Base-by-base conservation (phyloP, 768 basidiomycete species). In the Hygrophorus pudorinus region DNA sequence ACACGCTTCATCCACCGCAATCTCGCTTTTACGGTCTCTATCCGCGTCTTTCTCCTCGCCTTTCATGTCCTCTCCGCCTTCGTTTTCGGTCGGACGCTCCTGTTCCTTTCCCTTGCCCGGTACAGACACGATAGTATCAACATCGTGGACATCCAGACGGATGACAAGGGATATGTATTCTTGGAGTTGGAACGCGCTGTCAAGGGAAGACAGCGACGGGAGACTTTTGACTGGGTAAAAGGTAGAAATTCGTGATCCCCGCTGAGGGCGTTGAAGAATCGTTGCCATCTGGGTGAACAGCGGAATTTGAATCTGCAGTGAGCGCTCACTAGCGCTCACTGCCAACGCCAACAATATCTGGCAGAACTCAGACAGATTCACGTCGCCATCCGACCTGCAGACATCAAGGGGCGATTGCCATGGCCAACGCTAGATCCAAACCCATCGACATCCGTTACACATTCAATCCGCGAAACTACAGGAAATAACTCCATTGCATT, bases 171-270 rank as follows among this genome's bases (percentile, higher is more conserved):
- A 83, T 36, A 98, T 87, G 64, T 91, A 94, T 57, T 98, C 94
- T 55, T 94, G 90, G 5, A 94, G 73, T 57, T 94, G 90, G 59
- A 94, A 96, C 0, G 91, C 88, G 60, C 88, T 92, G 65, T 93
- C 85, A 24, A 94, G 68, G 1, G 80, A 76, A 0, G 84, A 67
- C 24, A 85, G 71, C 0, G 80, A 73, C 0, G 85, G 85, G 2
- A 87, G 67, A 6, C 55, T 69, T 57, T 85, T 86, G 18, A 85
- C 68, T 0, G 85, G 83, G 53, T 88, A 88, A 56, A 89, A 89
- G 0, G 83, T 75, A 7, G 84, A 80, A 16, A 87, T 81, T 18
- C 85, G 73, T 3, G 85, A 81, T 40, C 86, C 86, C 11, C 83
- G 80, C 18, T 79, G 64, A 12, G 86, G 86, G 29, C 86, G 70